Base-by-base conservation (phyloP, 805 yeast species). In the Saccharomyces paradoxus region DNA sequence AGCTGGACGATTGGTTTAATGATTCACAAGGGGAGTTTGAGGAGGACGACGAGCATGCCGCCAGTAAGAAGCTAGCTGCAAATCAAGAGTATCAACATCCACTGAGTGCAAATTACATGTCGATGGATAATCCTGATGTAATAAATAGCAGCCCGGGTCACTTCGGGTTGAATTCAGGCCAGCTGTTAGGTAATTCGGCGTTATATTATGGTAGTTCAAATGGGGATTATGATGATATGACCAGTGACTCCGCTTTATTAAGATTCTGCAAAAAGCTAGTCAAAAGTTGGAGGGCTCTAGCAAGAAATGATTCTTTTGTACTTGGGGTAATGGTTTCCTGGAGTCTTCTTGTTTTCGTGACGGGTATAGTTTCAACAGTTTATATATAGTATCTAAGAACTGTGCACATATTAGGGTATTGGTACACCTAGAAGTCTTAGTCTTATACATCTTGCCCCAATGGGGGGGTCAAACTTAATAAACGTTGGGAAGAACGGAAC, bases 291-390 rank as follows among this genome's bases (percentile, higher is more conserved):
- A 55, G 56, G 50, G 41, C 46, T 9, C 12, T 56, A 6, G 63
- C 60, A 27, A 52, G 48, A 32, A 60, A 56, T 31, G 58, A 57
- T 53, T 26, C 51, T 3, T 60, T 60, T 41, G 58, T 60, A 6
- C 49, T 64, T 3, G 22, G 56, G 4, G 22, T 52, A 12, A 56
- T 64, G 59, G 51, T 55, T 7, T 3, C 55, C 1, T 65, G 68
- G 67, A 60, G 65, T 37, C 10, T 54, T 1, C 12, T 53, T 8
- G 55, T 60, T 4, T 65, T 63, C 44, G 29, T 53, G 8, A 37
- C 50, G 2, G 67, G 67, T 41, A 26, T 57, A 17, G 13, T 37
- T 49, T 28, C 37, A 41, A 32, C 21, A 32, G 44, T 37, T 17
- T 37, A 37, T 37, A 37, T 37, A 37, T 37, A 37, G 44, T 17